Conservation (phyloP, 2,329 filamentous ascomycete species). For the Rhynchosporium secalis region DNA sequence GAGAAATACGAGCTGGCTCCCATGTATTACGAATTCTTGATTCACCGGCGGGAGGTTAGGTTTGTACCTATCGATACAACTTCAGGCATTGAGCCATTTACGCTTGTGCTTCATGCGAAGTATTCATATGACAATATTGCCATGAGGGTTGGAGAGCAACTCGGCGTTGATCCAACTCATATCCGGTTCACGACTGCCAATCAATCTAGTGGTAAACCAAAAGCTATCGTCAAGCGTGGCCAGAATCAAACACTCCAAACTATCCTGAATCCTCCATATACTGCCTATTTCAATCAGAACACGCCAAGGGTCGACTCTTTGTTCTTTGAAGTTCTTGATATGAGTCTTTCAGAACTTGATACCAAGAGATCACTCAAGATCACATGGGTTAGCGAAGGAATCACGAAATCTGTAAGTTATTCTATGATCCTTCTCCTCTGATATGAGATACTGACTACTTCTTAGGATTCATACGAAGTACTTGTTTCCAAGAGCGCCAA, state of each 20-base stretch:
- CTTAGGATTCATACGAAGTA: conserved; percentile 73
- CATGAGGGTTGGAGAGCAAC: conserved; percentile 75
- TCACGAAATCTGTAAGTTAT: conserved; percentile 78
- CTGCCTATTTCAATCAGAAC: conserved; percentile 66
- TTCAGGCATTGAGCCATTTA: conserved; percentile 64
- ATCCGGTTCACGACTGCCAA: conserved; percentile 90
- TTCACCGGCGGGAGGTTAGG: conserved; percentile 76
- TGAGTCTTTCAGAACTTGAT: conserved; percentile 89
- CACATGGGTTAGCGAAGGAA: conserved; percentile 82
- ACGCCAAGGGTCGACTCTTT: conserved; percentile 71
- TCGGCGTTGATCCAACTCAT: conserved; percentile 80
- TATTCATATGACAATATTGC: conserved; percentile 87
- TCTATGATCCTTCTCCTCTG: background rate
- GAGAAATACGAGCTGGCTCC: conserved; percentile 70
- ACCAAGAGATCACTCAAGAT: conserved; percentile 87
- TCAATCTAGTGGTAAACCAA: conserved; percentile 72
- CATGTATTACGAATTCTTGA: conserved; percentile 89
- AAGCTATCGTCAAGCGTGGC: conserved; percentile 73
- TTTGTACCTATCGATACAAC: conserved; percentile 64
- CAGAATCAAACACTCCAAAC: conserved; percentile 66
- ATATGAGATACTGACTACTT: background rate
- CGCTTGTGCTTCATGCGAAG: conserved; percentile 79
- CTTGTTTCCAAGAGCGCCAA: conserved; percentile 85
- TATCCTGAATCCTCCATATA: conserved; percentile 76
- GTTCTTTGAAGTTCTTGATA: conserved; percentile 91